phyloP scores from a whole-genome alignment of 2,329 filamentous ascomycete genomes.

The Trichophyton equinum region DNA sequence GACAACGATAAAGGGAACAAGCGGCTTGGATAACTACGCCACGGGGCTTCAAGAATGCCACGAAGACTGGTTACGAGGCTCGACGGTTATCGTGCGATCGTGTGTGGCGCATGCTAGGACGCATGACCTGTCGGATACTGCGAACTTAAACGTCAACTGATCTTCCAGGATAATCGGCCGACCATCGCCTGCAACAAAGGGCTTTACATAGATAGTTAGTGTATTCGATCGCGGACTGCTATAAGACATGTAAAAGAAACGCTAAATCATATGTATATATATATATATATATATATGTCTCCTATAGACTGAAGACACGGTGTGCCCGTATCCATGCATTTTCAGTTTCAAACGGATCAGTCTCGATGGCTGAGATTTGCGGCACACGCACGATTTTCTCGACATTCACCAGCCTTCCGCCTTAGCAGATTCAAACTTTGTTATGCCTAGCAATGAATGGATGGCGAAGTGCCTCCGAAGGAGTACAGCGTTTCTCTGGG shows the following conservation, averaged over 20 bases:
- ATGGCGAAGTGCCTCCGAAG: slow-evolving; percentile 74
- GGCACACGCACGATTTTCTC: neutral
- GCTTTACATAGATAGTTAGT: neutral
- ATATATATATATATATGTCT: neutral
- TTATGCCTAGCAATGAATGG: slow-evolving; percentile 53
- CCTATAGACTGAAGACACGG: neutral
- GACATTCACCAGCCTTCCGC: neutral
- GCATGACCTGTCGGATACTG: neutral
- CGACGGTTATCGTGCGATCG: neutral
- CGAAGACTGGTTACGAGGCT: neutral
- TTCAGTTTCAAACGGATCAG: neutral
- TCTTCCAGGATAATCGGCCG: neutral
- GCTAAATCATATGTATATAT: neutral
- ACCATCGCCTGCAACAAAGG: neutral
- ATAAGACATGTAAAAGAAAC: neutral
- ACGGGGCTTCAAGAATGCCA: neutral
- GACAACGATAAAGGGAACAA: neutral
- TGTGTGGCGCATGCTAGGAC: neutral
- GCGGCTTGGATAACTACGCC: neutral
- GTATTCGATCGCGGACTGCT: neutral
- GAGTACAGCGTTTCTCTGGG: slow-evolving; percentile 81
- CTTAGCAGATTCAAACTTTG: neutral
- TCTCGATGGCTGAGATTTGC: neutral
- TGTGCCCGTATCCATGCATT: neutral
- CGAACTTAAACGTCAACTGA: no score